Base-by-base conservation (phyloP, 768 basidiomycete species). In the Aureoboletus auriporus region DNA sequence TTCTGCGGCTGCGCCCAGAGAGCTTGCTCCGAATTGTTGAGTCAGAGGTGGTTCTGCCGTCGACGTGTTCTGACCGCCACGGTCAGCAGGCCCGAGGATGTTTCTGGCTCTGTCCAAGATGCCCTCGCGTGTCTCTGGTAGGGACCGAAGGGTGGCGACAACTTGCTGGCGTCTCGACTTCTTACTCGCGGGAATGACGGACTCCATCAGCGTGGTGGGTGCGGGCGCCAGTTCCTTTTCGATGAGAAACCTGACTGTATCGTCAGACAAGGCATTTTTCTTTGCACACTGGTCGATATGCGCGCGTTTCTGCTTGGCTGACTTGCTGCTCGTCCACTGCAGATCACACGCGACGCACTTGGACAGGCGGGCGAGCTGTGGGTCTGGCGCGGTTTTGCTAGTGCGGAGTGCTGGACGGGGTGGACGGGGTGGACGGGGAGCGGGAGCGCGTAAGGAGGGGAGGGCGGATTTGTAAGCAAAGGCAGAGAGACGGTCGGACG, bases 271-370 rank as follows among this genome's bases (percentile, higher is more conserved):
- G 5, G 63, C 68, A 17, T 71, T 70, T 63, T 83, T 89, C 65
- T 76, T 82, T 11, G 84, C 79, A 62, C 90, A 93, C 6, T 72
- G 69, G 42, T 73, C 73, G 35, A 93, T 77, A 60, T 93, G 90
- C 3, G 72, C 55, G 60, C 78, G 64, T 63, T 93, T 93, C 58
- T 84, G 80, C 14, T 66, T 53, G 10, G 68, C 68, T 4, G 77
- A 77, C 63, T 93, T 93, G 46, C 77, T 74, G 11, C 78, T 68
- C 4, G 86, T 91, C 89, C 89, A 92, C 1, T 65, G 65, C 12
- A 75, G 59, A 20, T 80, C 77, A 55, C 89, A 91, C 33, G 76
- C 73, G 38, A 89, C 71, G 56, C 89, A 91, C 56, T 70, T 78
- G 10, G 68, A 62, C 2, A 90, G 59, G 23, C 61, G 74, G 2